phyloP scores from a whole-genome alignment of 1,284 basidiomycete genomes.

The Abortiporus biennis region DNA sequence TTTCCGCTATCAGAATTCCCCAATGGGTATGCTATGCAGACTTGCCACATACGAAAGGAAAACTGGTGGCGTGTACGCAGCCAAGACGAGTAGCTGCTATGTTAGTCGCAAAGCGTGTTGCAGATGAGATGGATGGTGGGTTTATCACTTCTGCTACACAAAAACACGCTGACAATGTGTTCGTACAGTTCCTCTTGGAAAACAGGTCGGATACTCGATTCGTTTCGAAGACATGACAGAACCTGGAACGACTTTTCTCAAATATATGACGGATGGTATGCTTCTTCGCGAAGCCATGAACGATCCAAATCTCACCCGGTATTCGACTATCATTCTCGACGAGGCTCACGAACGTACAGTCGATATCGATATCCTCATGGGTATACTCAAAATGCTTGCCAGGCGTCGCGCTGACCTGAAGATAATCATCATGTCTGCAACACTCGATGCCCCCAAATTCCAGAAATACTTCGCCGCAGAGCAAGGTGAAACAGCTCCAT shows the following conservation, averaged over 20 bases:
- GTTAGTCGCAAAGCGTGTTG: slow-evolving; percentile 97
- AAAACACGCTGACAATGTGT: background rate
- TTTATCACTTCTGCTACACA: slow-evolving; percentile 9
- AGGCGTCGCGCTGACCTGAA: slow-evolving; percentile 86
- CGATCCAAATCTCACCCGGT: slow-evolving; percentile 83
- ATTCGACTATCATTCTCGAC: slow-evolving; percentile 97
- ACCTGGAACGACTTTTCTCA: slow-evolving; percentile 85
- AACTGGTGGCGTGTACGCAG: slow-evolving; percentile 96
- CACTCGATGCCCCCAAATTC: slow-evolving; percentile 95
- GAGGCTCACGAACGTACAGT: slow-evolving; percentile 98
- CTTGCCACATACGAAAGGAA: slow-evolving; percentile 82
- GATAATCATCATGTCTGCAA: slow-evolving; percentile 98
- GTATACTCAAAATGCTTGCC: slow-evolving; percentile 74
- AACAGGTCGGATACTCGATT: slow-evolving; percentile 96
- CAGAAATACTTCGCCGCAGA: slow-evolving; percentile 89
- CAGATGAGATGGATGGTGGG: slow-evolving; percentile 95
- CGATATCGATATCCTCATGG: slow-evolving; percentile 98
- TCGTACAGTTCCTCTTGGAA: slow-evolving; percentile 74
- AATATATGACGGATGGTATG: slow-evolving; percentile 99
- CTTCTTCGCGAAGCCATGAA: slow-evolving; percentile 95
- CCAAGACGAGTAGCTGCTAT: slow-evolving; percentile 96
- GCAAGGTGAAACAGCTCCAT: slow-evolving; percentile 52
- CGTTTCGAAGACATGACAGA: slow-evolving; percentile 99
- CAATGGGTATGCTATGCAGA: slow-evolving; percentile 96
- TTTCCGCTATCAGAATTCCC: slow-evolving; percentile 56